These are phyloP conservation scores for Polytolypa hystricis DNA, from an alignment of 2,329 filamentous ascomycete species.

Conservation along the genomic window DNA sequence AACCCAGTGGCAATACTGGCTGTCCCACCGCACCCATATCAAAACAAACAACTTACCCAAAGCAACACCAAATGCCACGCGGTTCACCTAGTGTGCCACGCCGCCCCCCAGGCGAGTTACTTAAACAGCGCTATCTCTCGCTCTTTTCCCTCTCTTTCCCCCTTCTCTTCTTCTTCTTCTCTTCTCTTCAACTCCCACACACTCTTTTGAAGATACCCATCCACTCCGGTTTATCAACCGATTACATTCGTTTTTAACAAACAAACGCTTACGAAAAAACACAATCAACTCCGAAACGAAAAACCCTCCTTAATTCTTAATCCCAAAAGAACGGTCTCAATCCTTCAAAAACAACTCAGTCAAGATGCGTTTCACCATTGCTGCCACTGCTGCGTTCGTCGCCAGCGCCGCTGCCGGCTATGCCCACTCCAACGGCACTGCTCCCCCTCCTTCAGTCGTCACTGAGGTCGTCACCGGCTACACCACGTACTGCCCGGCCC, in stretches of 20 bases:
- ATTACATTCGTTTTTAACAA: conserved; percentile 29
- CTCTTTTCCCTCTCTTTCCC: conserved; percentile 2
- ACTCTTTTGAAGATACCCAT: conserved; percentile 11
- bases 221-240: conserved; percentile 22
- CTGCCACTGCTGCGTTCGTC: conserved; percentile 29
- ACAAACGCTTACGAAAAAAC: too few relatives aligned
- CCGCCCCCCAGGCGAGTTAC: too few relatives aligned
- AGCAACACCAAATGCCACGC: too few relatives aligned
- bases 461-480: conserved; percentile 43
- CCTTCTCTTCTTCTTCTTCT: conserved; percentile 11
- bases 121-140: too few relatives aligned
- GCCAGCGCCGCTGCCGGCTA: conserved; percentile 25
- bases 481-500: conserved; percentile 61
- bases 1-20: too few relatives aligned
- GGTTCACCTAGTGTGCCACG: too few relatives aligned
- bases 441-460: conserved; percentile 10
- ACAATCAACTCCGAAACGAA: too few relatives aligned
- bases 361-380: conserved; percentile 42
- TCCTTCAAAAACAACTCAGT: conserved; percentile 8
- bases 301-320: background rate
- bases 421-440: conserved; percentile 6
- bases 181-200: conserved; percentile 10
- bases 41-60: too few relatives aligned
- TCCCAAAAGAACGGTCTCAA: conserved; percentile 4
- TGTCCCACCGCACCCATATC: too few relatives aligned